These are phyloP conservation scores for Epichloe sibirici DNA, from an alignment of 2,329 filamentous ascomycete genomes.

Conservation along the genomic window DNA sequence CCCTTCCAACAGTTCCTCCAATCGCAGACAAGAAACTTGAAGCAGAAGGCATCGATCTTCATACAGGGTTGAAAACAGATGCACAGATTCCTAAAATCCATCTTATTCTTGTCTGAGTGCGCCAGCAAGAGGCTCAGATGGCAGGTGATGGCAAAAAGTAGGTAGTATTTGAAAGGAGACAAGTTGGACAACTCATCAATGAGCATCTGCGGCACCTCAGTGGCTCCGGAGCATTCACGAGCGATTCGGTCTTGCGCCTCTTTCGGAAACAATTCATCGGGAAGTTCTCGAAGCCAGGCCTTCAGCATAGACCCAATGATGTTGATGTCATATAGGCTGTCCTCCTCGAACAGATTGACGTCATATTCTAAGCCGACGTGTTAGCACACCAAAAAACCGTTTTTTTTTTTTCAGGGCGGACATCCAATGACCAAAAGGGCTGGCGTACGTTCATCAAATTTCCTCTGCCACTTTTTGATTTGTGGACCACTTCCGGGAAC, in stretches of 20 bases:
- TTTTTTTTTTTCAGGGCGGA: background rate
- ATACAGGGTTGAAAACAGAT: conserved; percentile 97
- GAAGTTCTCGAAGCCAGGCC: conserved; percentile 88
- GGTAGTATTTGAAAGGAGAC: conserved; percentile 95
- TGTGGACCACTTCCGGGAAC: conserved; percentile 83
- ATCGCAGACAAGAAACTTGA: conserved; percentile 88
- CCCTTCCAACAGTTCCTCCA: conserved; percentile 97
- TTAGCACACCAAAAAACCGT: background rate
- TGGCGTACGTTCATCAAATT: conserved; percentile 66
- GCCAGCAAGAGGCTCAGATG: conserved; percentile 85
- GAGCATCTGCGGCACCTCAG: conserved; percentile 70
- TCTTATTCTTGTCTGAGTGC: conserved; percentile 92
- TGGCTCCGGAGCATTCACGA: conserved; percentile 65
- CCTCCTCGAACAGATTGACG: conserved; percentile 78
- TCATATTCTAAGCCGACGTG: conserved; percentile 51
- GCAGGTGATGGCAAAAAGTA: conserved; percentile 93
- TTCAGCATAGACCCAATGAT: conserved; percentile 95
- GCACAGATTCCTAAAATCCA: conserved; percentile 91
- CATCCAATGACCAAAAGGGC: background rate
- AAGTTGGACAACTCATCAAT: conserved; percentile 86
- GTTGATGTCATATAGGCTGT: conserved; percentile 89
- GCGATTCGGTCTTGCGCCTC: conserved; percentile 68
- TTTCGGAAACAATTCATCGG: conserved; percentile 87
- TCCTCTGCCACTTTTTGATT: conserved; percentile 86
- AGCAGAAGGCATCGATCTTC: conserved; percentile 90